These are phyloP conservation scores for Cladosporium oxysporum DNA, from an alignment of 2,329 filamentous ascomycete genomes.

Conservation along the genomic window DNA sequence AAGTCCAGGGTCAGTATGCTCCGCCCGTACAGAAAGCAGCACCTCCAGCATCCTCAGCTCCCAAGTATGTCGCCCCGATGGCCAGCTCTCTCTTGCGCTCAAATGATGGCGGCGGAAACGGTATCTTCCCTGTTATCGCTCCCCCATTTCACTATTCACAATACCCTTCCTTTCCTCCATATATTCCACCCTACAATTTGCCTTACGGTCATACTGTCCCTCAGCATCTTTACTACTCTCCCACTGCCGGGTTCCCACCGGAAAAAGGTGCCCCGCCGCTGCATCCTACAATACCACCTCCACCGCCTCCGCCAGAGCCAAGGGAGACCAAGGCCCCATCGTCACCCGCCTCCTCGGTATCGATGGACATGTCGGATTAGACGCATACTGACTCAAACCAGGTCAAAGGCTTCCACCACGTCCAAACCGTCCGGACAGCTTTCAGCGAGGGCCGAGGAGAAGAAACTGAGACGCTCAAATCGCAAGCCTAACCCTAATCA, in stretches of 20 bases:
- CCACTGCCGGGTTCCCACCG: not conserved
- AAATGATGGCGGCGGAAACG: not conserved
- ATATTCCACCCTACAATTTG: not conserved
- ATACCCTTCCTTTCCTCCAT: not conserved
- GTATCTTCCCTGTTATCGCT: not conserved
- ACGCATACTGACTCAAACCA: conserved; percentile 3
- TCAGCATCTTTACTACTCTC: not conserved
- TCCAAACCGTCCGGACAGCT: not conserved
- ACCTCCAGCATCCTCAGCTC: conserved; percentile 1
- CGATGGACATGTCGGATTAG: conserved; percentile 10
- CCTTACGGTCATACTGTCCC: not conserved
- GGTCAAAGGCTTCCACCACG: not conserved
- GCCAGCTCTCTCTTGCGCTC: not conserved
- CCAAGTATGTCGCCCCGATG: conserved; percentile 15
- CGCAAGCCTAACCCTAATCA: conserved; percentile 10
- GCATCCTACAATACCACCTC: not conserved
- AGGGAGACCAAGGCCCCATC: not conserved
- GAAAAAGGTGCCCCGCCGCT: not conserved
- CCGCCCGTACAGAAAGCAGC: conserved; percentile 1
- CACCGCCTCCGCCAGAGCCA: conserved; percentile 8
- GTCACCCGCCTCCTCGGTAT: conserved; percentile 8
- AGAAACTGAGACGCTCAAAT: conserved; percentile 6
- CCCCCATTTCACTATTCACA: not conserved
- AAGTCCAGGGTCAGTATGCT: conserved; percentile 12
- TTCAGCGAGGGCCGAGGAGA: not conserved